Evolutionary conservation across 1,284 basidiomycete species (phyloP).

Genomic region (Marasmius fiardii): DNA sequence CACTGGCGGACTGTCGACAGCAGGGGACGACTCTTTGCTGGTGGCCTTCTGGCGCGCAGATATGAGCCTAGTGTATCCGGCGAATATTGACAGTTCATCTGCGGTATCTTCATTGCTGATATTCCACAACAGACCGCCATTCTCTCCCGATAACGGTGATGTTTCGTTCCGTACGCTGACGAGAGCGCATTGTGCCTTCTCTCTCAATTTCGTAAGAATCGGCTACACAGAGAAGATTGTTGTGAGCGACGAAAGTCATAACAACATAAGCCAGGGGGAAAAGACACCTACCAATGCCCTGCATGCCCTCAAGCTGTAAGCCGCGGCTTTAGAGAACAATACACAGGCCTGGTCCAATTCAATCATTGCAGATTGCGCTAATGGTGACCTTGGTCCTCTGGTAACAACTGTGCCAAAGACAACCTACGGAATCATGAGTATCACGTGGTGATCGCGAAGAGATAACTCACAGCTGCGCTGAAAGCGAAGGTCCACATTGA

Average conservation of each 20-base stretch:
- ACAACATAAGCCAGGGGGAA: not conserved
- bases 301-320: constrained; percentile 51
- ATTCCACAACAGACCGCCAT: constrained; percentile 37
- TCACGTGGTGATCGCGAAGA: not conserved
- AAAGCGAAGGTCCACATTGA: constrained; percentile 66
- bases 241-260: not conserved
- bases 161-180: constrained; percentile 28
- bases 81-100: constrained; percentile 60
- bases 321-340: constrained; percentile 54
- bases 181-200: constrained; percentile 53
- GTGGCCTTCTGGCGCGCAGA: constrained; percentile 21
- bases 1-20: constrained; percentile 3
- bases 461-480: constrained; percentile 51
- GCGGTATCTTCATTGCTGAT: constrained; percentile 42
- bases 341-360: constrained; percentile 60
- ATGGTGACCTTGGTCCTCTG: constrained; percentile 54
- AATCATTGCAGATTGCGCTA: constrained; percentile 55
- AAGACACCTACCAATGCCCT: constrained; percentile 54
- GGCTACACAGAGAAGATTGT: constrained; percentile 31
- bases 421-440: constrained; percentile 34
- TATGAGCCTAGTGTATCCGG: constrained; percentile 56
- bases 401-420: constrained; percentile 68
- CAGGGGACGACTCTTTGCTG: constrained; percentile 19
- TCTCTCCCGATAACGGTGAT: constrained; percentile 22
- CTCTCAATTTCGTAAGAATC: constrained; percentile 49